Evolutionary conservation across 805 yeast species (phyloP).

Genomic region (Barnettozyma sp.): DNA sequence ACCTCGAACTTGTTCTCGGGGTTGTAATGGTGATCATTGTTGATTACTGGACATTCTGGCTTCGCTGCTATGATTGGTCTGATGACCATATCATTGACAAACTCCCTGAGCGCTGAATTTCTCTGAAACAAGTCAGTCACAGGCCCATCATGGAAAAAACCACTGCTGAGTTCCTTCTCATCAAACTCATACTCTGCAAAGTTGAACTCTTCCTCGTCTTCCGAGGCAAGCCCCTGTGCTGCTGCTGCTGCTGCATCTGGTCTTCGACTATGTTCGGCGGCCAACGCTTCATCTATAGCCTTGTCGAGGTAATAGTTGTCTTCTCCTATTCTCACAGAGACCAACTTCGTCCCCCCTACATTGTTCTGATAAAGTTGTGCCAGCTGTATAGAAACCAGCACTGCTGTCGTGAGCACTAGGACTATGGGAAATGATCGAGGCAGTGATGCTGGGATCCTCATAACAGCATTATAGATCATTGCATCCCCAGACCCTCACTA

Average conservation of each 20-base stretch:
- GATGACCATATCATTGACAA: conserved; percentile 17
- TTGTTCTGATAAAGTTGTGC: not conserved
- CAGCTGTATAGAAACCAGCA: conserved; percentile 1
- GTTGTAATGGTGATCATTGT: conserved; percentile 22
- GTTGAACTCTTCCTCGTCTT: not conserved
- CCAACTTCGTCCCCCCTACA: not conserved
- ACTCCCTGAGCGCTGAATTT: conserved; percentile 12
- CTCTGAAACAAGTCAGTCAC: conserved; percentile 13
- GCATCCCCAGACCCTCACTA: too few relatives aligned
- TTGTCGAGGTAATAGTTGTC: not conserved
- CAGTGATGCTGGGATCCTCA: too few relatives aligned
- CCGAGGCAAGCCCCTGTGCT: not conserved
- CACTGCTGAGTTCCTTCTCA: not conserved
- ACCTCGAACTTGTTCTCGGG: conserved; percentile 11
- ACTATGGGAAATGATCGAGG: not conserved
- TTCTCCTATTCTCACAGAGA: not conserved
- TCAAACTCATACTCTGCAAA: conserved; percentile 11
- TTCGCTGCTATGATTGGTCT: conserved; percentile 11
- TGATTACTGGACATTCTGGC: conserved; percentile 17
- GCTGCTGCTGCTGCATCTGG: not conserved
- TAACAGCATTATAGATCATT: too few relatives aligned
- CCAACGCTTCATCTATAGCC: conserved; percentile 1
- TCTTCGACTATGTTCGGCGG: not conserved
- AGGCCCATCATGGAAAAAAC: conserved; percentile 6
- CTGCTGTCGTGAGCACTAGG: not conserved